Conservation (phyloP, 331 rosid species). For the Arachis monticola region DNA sequence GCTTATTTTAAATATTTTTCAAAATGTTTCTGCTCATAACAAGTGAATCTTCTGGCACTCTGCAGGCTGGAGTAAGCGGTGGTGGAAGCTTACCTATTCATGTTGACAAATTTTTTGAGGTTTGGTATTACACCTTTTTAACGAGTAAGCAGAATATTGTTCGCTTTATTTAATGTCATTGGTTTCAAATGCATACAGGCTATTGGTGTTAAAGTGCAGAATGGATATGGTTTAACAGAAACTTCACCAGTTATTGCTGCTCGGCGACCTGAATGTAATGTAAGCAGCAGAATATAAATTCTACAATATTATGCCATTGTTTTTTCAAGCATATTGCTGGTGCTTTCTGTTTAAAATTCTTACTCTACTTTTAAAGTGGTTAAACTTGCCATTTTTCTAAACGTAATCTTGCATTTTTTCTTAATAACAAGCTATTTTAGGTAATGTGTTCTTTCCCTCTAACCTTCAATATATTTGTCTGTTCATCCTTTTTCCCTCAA, state of each 20-base stretch:
- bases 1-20: constrained; percentile 26
- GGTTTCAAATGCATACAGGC: constrained; percentile 58
- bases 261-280: constrained; percentile 75
- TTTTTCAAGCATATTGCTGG: constrained; percentile 1
- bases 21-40: constrained; percentile 38
- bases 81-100: constrained; percentile 88
- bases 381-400: constrained; percentile 6
- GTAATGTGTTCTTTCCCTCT: neutral
- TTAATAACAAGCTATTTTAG: neutral
- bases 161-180: constrained; percentile 28
- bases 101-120: constrained; percentile 91
- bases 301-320: constrained; percentile 7
- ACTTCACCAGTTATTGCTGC: constrained; percentile 86
- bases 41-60: constrained; percentile 38
- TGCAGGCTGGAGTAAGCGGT: constrained; percentile 96
- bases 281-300: constrained; percentile 46
- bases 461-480: neutral
- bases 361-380: constrained; percentile 5
- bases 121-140: constrained; percentile 38
- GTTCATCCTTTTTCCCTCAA: neutral
- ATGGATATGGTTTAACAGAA: constrained; percentile 97
- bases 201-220: constrained; percentile 81
- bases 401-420: no score
- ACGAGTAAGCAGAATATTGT: constrained; percentile 12
- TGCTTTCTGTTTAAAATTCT: constrained; percentile 14